Conservation (phyloP, 768 basidiomycete genomes). For the Boletus reticulatus region DNA sequence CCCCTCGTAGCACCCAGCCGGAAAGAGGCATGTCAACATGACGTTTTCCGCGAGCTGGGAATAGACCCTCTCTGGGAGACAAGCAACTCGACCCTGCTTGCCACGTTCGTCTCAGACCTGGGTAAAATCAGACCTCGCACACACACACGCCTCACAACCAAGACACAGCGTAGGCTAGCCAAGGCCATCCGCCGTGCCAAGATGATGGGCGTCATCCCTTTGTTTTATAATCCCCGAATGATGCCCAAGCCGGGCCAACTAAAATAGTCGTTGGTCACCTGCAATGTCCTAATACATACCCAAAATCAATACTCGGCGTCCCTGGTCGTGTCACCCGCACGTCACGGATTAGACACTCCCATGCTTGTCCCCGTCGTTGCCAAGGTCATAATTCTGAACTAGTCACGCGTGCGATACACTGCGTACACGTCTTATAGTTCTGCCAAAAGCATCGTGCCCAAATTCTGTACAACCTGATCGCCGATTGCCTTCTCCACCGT, state of each 20-base stretch:
- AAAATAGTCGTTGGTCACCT: not conserved
- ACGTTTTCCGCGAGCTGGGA: slow-evolving; percentile 68
- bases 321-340: slow-evolving; percentile 7
- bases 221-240: slow-evolving; percentile 32
- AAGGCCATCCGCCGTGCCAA: slow-evolving; percentile 88
- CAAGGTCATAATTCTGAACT: not conserved
- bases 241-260: slow-evolving; percentile 20
- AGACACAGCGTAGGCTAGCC: slow-evolving; percentile 72
- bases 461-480: slow-evolving; percentile 92
- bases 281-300: not conserved
- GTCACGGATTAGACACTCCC: not conserved
- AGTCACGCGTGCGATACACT: not conserved
- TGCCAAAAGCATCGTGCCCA: slow-evolving; percentile 92
- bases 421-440: slow-evolving; percentile 57
- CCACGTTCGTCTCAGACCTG: slow-evolving; percentile 65
- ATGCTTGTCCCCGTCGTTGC: not conserved
- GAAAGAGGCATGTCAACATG: slow-evolving; percentile 50
- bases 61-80: slow-evolving; percentile 75
- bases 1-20: slow-evolving; percentile 56
- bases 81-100: slow-evolving; percentile 57
- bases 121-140: slow-evolving; percentile 76
- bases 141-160: slow-evolving; percentile 69
- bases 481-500: slow-evolving; percentile 98
- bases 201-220: slow-evolving; percentile 85
- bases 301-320: not conserved